Conservation (phyloP, 108 stramenopile genomes). For the Mayamaea pseudoterrestris region DNA sequence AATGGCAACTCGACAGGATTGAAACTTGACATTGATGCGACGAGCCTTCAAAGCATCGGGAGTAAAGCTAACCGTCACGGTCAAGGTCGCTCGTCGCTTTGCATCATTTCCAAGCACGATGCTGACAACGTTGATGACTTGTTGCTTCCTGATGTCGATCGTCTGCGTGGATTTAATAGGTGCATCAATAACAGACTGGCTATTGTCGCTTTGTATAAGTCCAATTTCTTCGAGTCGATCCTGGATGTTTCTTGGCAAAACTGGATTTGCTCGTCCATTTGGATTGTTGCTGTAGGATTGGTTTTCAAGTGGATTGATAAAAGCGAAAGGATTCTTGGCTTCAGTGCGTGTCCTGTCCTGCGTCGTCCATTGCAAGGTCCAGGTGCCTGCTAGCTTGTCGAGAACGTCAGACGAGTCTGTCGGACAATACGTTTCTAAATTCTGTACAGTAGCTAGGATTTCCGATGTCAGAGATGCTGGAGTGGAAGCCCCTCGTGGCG, state of each 20-base stretch:
- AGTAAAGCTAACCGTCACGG: slow-evolving; percentile 37
- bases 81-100: slow-evolving; percentile 23
- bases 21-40: slow-evolving; percentile 70
- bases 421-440: slow-evolving; percentile 38
- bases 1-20: slow-evolving; percentile 40
- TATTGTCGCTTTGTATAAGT: slow-evolving; percentile 13
- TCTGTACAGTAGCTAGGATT: slow-evolving; percentile 35
- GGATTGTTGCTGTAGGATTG: slow-evolving; percentile 79
- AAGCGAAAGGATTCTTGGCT: slow-evolving; percentile 20
- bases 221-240: slow-evolving; percentile 56
- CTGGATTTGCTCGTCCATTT: slow-evolving; percentile 45
- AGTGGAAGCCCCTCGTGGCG: slow-evolving; percentile 36
- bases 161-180: slow-evolving; percentile 49
- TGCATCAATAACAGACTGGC: slow-evolving; percentile 1
- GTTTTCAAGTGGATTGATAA: slow-evolving; percentile 74
- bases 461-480: slow-evolving; percentile 25
- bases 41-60: slow-evolving; percentile 39
- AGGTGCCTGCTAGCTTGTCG: slow-evolving; percentile 38
- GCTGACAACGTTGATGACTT: slow-evolving; percentile 60
- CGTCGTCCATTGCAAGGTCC: slow-evolving; percentile 75
- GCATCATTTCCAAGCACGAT: slow-evolving; percentile 18
- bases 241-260: slow-evolving; percentile 48
- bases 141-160: slow-evolving; percentile 50
- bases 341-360: slow-evolving; percentile 43
- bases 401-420: slow-evolving; percentile 45